Evolutionary conservation across 331 rosid species (phyloP), one percentile per base, ranked within the genome.

Genomic region (Ulmus americana): DNA sequence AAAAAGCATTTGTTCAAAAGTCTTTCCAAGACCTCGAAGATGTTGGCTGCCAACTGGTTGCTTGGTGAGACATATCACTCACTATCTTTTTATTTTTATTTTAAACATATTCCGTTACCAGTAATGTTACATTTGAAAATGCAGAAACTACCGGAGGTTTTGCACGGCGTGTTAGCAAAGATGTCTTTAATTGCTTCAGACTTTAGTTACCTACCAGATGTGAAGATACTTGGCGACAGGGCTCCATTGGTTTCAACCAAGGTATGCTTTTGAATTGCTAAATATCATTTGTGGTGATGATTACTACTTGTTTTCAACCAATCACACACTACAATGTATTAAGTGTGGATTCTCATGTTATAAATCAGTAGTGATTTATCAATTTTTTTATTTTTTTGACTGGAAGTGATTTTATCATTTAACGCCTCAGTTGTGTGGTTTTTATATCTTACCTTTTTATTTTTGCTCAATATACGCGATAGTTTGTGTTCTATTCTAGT

Each of bases 31-130:
- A 74, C 90, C 96, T 40, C 86, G 73, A 73, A 88, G 91, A 85
- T 82, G 89, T 79, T 92, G 97, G 97, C 82, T 92, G 50, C 97
- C 97, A 54, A 91, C 96, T 49, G 97, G 96, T 68, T 88, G 96
- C 81, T 68, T 86, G 97, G 97, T 92, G 65, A 81, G 90, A 15
- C 64, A 81, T 63, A 57, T 47, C 35, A 70, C 28, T 60, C 47
- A 48, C 8, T 66, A 22, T 62, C 22, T 74, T 63, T 40, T 64
- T 59, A 46, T 62, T 50, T 66, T 61, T 4, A 53, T 53, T 4
- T 3, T 9, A 57, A 16, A 39, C 9, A 38, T 51, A 43, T 46
- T 72, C 39, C 13, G 3, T 55, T 52, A 67, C 70, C 66, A 56
- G 45, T 82, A 22, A 69, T 71, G 38, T 65, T 52, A 42, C 4